A percentile compares a stretch with the other conserved stretches of the same genome.
These are phyloP conservation scores for Hypericum perforatum DNA, from an alignment of 345 rosid genomes.

Conservation along the genomic window DNA sequence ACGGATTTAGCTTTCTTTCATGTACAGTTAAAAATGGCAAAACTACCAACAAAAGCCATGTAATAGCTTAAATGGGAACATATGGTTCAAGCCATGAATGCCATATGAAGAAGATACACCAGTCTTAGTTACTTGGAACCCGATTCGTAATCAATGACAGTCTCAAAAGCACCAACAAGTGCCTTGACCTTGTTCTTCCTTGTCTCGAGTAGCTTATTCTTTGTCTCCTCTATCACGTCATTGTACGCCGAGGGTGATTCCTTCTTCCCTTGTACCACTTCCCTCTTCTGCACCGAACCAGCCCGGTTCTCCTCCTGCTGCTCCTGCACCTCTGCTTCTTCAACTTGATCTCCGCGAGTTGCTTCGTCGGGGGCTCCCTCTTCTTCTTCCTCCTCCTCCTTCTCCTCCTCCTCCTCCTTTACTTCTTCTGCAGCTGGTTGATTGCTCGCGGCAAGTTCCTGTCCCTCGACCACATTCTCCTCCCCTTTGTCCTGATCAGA, in stretches of 20 bases:
- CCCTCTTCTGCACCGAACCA: conserved; percentile 13
- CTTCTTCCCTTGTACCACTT: conserved; percentile 35
- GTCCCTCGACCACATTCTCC: neutral
- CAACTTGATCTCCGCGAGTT: neutral
- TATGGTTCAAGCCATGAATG: too few relatives aligned
- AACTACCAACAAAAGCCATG: too few relatives aligned
- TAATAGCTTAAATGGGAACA: too few relatives aligned
- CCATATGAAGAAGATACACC: too few relatives aligned
- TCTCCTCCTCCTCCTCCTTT: conserved; percentile 11
- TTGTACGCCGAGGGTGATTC: conserved; percentile 60
- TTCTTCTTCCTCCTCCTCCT: conserved; percentile 11
- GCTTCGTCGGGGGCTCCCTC: neutral
- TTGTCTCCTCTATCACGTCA: conserved; percentile 71
- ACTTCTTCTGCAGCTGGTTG: conserved; percentile 3
- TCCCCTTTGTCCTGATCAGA: conserved; percentile 5
- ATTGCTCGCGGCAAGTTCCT: neutral
- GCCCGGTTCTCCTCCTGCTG: neutral
- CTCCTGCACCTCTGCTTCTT: conserved; percentile 2
- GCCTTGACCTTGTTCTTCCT: conserved; percentile 84
- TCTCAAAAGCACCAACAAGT: conserved; percentile 84
- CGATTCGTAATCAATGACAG: conserved; percentile 75
- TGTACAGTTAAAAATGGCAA: too few relatives aligned
- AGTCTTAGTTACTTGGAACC: conserved; percentile 9
- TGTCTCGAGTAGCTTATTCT: conserved; percentile 51
- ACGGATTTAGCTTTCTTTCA: too few relatives aligned